A percentile compares a stretch with the other conserved stretches of the same genome.
Conservation (phyloP, 495 filamentous ascomycete species). For the Parachaetomium inaequale region DNA sequence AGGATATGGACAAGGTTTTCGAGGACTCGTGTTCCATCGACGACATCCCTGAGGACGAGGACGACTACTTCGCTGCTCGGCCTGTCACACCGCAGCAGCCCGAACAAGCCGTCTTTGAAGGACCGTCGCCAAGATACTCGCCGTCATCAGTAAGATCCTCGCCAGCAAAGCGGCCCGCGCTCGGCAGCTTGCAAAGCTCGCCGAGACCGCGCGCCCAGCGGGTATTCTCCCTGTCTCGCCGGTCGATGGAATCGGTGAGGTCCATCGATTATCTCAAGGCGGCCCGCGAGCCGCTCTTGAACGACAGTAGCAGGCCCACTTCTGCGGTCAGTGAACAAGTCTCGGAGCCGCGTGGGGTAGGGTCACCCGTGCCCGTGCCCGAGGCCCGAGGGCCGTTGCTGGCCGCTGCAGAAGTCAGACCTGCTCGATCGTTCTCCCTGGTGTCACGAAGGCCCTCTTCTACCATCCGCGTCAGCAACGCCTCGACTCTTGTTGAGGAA, state of each 20-base stretch:
- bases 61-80: constrained; percentile 7
- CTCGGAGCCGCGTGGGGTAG: not conserved
- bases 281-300: not conserved
- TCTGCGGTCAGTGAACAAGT: constrained; percentile 13
- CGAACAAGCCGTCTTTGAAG: constrained; percentile 1
- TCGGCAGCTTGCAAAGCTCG: constrained; percentile 8
- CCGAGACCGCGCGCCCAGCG: constrained; percentile 16
- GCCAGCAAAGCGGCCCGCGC: not conserved
- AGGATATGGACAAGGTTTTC: constrained; percentile 44
- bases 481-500: constrained; percentile 26
- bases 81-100: constrained; percentile 12
- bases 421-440: constrained; percentile 23
- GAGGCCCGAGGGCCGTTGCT: constrained; percentile 3
- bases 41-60: constrained; percentile 34
- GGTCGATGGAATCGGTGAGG: constrained; percentile 19
- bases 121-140: constrained; percentile 16
- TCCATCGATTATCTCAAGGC: constrained; percentile 15
- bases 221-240: constrained; percentile 22
- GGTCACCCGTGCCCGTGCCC: not conserved
- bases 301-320: constrained; percentile 6
- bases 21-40: constrained; percentile 45
- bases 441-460: constrained; percentile 15
- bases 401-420: constrained; percentile 12
- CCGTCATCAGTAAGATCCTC: constrained; percentile 12
- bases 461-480: constrained; percentile 18